Evolutionary conservation across 2,329 filamentous ascomycete genomes (phyloP).

Genomic region (Elsinoe batatas): DNA sequence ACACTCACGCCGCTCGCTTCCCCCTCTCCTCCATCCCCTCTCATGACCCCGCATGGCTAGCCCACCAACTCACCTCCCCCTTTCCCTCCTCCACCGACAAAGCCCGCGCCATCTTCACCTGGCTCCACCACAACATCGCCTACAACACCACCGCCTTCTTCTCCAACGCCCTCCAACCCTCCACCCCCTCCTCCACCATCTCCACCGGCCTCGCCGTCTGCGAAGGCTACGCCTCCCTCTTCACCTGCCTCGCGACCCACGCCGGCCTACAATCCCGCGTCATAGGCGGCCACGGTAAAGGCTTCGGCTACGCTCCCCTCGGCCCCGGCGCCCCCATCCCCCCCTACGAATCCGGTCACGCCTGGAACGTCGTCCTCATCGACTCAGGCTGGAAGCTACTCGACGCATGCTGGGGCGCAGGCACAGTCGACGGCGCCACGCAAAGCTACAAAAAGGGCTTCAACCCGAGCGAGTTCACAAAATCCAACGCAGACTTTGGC

Average conservation of each 20-base stretch:
- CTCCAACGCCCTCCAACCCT: constrained; percentile 52
- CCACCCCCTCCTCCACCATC: constrained; percentile 63
- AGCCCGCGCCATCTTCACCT: constrained; percentile 84
- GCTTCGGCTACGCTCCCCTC: constrained; percentile 59
- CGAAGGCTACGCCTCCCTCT: constrained; percentile 79
- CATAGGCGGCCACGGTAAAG: constrained; percentile 74
- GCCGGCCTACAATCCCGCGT: constrained; percentile 71
- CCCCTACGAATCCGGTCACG: constrained; percentile 36
- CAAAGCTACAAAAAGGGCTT: constrained; percentile 59
- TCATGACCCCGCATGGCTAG: constrained; percentile 58
- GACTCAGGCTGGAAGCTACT: constrained; percentile 89
- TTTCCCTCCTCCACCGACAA: constrained; percentile 89
- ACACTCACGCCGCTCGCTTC: constrained; percentile 66
- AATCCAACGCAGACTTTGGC: constrained; percentile 71
- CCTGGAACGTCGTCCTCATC: constrained; percentile 42
- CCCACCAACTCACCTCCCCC: constrained; percentile 63
- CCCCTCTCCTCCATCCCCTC: constrained; percentile 64
- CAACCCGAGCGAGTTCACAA: constrained; percentile 49
- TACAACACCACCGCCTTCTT: constrained; percentile 81
- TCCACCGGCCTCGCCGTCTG: constrained; percentile 76
- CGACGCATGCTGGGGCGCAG: constrained; percentile 89
- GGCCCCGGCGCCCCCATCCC: constrained; percentile 57
- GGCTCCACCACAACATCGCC: constrained; percentile 86
- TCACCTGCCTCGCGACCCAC: constrained; percentile 64
- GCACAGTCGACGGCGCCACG: constrained; percentile 48